A percentile compares a stretch with the other conserved stretches of the same genome.
Evolutionary conservation across 1,139 yeast genomes (phyloP).

Genomic region (Kodamaea alishanica): DNA sequence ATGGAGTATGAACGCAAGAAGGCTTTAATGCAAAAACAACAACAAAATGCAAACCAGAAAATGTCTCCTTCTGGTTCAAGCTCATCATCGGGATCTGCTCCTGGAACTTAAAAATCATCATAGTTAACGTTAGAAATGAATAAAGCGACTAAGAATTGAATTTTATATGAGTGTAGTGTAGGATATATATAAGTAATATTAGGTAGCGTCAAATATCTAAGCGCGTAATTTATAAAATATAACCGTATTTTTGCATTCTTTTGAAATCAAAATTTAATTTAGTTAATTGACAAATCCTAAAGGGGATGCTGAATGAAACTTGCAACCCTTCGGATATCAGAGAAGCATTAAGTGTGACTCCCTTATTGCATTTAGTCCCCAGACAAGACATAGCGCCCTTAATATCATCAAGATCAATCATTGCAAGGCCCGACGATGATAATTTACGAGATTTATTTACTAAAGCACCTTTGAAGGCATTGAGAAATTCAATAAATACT

Average conservation of each 20-base stretch:
- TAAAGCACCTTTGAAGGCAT: not conserved
- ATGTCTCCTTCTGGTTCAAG: constrained; percentile 2
- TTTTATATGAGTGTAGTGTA: not conserved
- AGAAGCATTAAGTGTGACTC: constrained; percentile 27
- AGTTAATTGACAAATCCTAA: too few relatives aligned
- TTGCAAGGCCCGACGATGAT: constrained; percentile 9
- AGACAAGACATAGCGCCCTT: constrained; percentile 26
- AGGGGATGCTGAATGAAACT: too few relatives aligned
- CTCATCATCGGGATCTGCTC: constrained; percentile 8
- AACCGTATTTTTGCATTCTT: not conserved
- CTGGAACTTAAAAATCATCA: constrained; percentile 3
- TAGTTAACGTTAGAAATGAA: constrained; percentile 1
- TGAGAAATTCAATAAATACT: constrained; percentile 11
- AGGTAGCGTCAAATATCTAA: not conserved
- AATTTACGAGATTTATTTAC: not conserved
- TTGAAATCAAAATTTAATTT: not conserved
- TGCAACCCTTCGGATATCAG: constrained; percentile 17
- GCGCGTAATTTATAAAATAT: not conserved
- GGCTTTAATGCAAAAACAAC: constrained; percentile 26
- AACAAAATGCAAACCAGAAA: constrained; percentile 11
- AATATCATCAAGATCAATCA: constrained; percentile 11
- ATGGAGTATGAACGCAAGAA: constrained; percentile 30
- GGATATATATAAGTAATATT: too few relatives aligned
- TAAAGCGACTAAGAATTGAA: not conserved
- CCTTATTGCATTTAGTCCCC: constrained; percentile 29